These are phyloP conservation scores for Xylariomycetidae sp. DNA, from an alignment of 2,329 filamentous ascomycete species.

Conservation along the genomic window DNA sequence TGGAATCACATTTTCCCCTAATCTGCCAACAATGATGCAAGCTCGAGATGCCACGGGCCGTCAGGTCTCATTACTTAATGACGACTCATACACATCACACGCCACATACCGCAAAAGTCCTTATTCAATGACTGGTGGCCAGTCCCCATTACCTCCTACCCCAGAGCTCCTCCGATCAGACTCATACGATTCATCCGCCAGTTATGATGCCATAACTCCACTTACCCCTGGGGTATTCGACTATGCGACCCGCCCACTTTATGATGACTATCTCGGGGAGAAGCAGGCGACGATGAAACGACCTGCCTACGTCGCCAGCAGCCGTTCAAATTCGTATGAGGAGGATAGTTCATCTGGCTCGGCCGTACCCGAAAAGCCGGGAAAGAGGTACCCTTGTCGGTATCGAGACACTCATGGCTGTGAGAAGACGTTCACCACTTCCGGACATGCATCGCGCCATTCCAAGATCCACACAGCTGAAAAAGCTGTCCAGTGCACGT, in stretches of 20 bases:
- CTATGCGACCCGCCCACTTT: constrained; percentile 32
- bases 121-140: constrained; percentile 31
- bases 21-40: too few relatives aligned
- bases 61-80: constrained; percentile 56
- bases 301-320: constrained; percentile 37
- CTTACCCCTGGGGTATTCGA: constrained; percentile 48
- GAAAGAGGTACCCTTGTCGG: constrained; percentile 71
- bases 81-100: constrained; percentile 35
- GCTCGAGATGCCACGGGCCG: constrained; percentile 52
- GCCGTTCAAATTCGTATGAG: constrained; percentile 46
- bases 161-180: constrained; percentile 56
- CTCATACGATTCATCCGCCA: constrained; percentile 58
- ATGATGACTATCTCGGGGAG: constrained; percentile 31
- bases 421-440: constrained; percentile 78
- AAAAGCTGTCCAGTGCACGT: constrained; percentile 68
- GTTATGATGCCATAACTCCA: constrained; percentile 50
- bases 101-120: constrained; percentile 31
- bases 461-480: constrained; percentile 81
- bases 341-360: constrained; percentile 42
- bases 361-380: constrained; percentile 38
- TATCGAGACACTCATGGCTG: constrained; percentile 68
- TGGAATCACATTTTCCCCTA: too few relatives aligned
- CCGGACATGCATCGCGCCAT: constrained; percentile 78
- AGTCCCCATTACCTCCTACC: constrained; percentile 45
- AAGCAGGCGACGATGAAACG: constrained; percentile 33